A percentile compares a stretch with the other conserved stretches of the same genome.
Conservation (phyloP, 23 red algal genomes). For the Gracilaria caudata region DNA sequence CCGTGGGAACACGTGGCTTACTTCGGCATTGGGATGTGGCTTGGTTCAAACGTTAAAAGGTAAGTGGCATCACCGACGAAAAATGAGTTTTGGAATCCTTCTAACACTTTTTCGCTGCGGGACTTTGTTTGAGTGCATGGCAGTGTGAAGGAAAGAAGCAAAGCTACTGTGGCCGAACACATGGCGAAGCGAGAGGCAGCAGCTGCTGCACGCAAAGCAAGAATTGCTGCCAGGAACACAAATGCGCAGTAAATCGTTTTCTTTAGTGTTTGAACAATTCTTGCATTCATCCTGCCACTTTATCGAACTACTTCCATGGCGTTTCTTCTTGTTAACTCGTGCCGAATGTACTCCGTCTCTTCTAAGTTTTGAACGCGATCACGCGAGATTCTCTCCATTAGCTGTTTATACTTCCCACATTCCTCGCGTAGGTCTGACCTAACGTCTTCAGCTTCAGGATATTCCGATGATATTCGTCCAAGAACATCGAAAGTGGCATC, state of each 20-base stretch:
- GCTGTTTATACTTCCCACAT: conserved; percentile 20
- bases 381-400: conserved; percentile 15
- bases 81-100: background rate
- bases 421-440: conserved; percentile 24
- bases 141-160: conserved; percentile 39
- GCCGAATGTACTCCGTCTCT: background rate
- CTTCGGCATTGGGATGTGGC: conserved; percentile 34
- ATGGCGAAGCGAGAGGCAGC: conserved; percentile 37
- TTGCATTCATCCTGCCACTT: background rate
- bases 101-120: background rate
- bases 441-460: conserved; percentile 41
- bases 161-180: conserved; percentile 8
- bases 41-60: conserved; percentile 47
- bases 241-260: conserved; percentile 20
- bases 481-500: conserved; percentile 56
- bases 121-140: background rate
- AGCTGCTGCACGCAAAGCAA: conserved; percentile 22
- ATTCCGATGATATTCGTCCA: conserved; percentile 24
- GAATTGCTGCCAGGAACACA: conserved; percentile 38
- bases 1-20: conserved; percentile 62
- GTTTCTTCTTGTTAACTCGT: conserved; percentile 2
- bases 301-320: conserved; percentile 13
- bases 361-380: background rate
- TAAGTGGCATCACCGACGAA: background rate
- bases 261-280: no score